Conservation (phyloP, 169 alveolate genomes). For the Cytauxzoon felis region DNA sequence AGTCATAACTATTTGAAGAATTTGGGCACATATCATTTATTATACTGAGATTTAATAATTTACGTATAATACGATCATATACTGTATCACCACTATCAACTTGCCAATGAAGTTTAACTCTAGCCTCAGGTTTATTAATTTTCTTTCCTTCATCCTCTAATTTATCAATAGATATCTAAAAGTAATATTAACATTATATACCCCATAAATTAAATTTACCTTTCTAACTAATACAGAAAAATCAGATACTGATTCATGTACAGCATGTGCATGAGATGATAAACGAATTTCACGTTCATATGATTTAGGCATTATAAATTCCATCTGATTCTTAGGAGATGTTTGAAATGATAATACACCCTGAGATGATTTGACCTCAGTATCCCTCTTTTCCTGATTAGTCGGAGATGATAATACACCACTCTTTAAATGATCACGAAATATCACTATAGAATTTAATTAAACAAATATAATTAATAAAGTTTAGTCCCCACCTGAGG, state of each 20-base stretch:
- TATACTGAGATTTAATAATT: slow-evolving; percentile 66
- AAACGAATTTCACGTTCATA: slow-evolving; percentile 66
- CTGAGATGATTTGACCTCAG: neutral
- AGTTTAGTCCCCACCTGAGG: too few species aligned
- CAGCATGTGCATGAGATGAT: slow-evolving; percentile 80
- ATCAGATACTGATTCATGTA: slow-evolving; percentile 76
- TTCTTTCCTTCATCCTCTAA: slow-evolving; percentile 87
- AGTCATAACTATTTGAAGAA: slow-evolving; percentile 59
- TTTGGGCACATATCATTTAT: slow-evolving; percentile 46
- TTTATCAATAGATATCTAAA: slow-evolving; percentile 81
- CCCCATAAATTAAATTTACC: neutral
- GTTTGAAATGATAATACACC: neutral
- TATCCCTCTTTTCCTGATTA: neutral
- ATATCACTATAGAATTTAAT: too few species aligned
- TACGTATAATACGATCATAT: slow-evolving; percentile 67
- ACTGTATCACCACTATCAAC: slow-evolving; percentile 68
- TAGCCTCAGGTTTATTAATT: slow-evolving; percentile 76
- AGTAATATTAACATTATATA: neutral
- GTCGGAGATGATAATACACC: neutral
- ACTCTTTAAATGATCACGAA: too few species aligned
- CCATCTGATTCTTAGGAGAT: slow-evolving; percentile 8
- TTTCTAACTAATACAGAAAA: slow-evolving; percentile 78
- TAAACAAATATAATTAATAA: too few species aligned
- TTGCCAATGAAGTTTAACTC: slow-evolving; percentile 64
- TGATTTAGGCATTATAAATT: slow-evolving; percentile 23